phyloP scores from a whole-genome alignment of 768 basidiomycete species.

The Boletus rubescentipes region DNA sequence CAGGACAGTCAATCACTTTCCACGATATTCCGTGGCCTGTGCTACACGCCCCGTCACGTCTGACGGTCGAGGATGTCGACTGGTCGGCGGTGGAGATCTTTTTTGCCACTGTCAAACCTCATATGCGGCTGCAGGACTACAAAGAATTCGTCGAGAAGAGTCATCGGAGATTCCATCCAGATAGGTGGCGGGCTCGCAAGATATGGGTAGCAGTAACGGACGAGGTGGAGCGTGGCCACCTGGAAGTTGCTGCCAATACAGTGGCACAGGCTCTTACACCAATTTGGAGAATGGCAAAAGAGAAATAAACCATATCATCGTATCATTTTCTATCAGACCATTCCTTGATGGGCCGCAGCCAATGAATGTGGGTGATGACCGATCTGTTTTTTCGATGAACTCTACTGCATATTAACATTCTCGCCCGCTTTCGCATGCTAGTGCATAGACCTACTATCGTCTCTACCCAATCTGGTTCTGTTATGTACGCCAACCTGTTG shows the following conservation, averaged over 20 bases:
- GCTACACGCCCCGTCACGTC: slow-evolving; percentile 48
- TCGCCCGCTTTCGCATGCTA: neutral
- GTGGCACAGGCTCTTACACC: slow-evolving; percentile 75
- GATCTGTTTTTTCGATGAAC: no score
- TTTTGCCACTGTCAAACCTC: slow-evolving; percentile 51
- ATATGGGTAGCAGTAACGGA: slow-evolving; percentile 58
- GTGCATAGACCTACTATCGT: neutral
- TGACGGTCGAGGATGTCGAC: slow-evolving; percentile 64
- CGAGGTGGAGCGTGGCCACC: slow-evolving; percentile 53
- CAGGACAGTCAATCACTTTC: slow-evolving; percentile 52
- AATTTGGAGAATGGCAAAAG: slow-evolving; percentile 52
- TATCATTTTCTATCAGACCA: neutral
- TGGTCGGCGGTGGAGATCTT: slow-evolving; percentile 73
- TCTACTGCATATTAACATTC: neutral
- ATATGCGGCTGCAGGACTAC: slow-evolving; percentile 62
- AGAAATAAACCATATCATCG: slow-evolving; percentile 11
- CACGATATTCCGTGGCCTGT: slow-evolving; percentile 78
- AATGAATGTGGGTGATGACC: neutral
- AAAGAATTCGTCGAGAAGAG: slow-evolving; percentile 66
- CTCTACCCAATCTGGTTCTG: neutral
- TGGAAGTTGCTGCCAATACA: slow-evolving; percentile 71
- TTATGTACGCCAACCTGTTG: neutral
- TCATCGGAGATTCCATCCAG: slow-evolving; percentile 75
- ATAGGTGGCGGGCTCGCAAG: slow-evolving; percentile 71
- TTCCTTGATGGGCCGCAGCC: no score